Conservation (phyloP, 139 green algal species). For the Coelastrella sp. region DNA sequence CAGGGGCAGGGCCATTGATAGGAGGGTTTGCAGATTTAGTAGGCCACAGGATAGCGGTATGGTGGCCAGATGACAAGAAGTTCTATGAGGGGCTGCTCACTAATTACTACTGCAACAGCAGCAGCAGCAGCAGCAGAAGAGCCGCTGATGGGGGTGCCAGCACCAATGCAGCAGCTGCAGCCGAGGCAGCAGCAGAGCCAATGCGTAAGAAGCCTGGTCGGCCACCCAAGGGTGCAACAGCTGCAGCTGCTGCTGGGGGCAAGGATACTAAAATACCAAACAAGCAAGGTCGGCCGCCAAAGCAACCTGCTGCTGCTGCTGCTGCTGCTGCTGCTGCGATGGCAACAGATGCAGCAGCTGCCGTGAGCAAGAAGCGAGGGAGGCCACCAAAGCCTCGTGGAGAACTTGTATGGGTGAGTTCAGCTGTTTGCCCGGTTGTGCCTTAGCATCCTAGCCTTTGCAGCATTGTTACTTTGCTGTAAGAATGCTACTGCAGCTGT, state of each 20-base stretch:
- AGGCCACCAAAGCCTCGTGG: neutral
- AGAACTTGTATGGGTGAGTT: neutral
- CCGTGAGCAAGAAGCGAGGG: neutral
- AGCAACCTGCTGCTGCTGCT: neutral
- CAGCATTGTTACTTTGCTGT: no score
- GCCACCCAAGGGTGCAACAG: neutral
- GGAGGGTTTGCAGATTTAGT: neutral
- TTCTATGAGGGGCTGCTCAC: neutral
- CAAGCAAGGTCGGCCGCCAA: neutral
- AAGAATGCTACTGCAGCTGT: no score
- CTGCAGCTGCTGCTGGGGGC: neutral
- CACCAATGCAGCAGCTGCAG: neutral
- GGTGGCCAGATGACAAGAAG: neutral
- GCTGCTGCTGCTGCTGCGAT: neutral
- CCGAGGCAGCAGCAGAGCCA: neutral
- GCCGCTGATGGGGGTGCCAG: neutral
- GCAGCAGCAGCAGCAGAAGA: neutral
- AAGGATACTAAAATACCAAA: neutral
- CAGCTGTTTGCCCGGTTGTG: neutral
- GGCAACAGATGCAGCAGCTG: neutral
- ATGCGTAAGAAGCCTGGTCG: neutral
- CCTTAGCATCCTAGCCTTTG: neutral
- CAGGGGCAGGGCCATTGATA: neutral
- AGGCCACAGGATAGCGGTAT: neutral
- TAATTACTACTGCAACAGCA: conserved; percentile 4